Evolutionary conservation across 2,329 filamentous ascomycete species (phyloP), one percentile per base, ranked within the genome.

Genomic region (Neofusicoccum parvum): DNA sequence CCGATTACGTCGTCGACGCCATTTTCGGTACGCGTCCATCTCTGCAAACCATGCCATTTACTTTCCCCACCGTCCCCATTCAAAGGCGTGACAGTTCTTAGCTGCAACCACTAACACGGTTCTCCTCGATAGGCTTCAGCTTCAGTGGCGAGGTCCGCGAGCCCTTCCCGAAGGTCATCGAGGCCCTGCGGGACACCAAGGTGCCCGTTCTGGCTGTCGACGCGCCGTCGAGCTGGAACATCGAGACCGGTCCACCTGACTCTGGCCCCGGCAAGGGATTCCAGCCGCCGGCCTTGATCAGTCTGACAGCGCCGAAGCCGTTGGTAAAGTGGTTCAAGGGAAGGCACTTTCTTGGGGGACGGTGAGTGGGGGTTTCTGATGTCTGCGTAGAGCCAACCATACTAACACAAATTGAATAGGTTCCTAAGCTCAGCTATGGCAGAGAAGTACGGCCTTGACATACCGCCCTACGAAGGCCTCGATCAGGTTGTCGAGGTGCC

Each of bases 141-240:
- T 99, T 99, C 80, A 90, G 89, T 1, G 94, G 94, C 6, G 90
- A 95, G 69, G 90, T 99, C 62, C 89, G 95, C n/a, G 92, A 96
- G 69, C 95, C 95, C 1, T 99, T 98, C 74, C 89, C 90, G 0
- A 84, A 84, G 0, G 90, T 97, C 14, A 96, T 99, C 71, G 82
- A 86, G 67, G 88, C 90, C 7, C 83, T 99, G 43, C 87, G 92
- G 70, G 84, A 88, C 48, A 90, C 91, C 5, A 85, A 85, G 32
- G 73, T 95, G 7, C 91, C 93, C 0, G 90, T 98, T 0, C 89
- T 95, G 2, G 91, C 92, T 2, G 92, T 99, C 23, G 95, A 99
- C 79, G 93, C 92, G 6, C 95, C 95, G 1, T 96, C 92, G 37
- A 95, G 92, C 1, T 99, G 95, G 95, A 88, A 95, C 76, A 96